Base-by-base conservation (phyloP, 108 stramenopile species). In the Pseudonitzschia multiseries region DNA sequence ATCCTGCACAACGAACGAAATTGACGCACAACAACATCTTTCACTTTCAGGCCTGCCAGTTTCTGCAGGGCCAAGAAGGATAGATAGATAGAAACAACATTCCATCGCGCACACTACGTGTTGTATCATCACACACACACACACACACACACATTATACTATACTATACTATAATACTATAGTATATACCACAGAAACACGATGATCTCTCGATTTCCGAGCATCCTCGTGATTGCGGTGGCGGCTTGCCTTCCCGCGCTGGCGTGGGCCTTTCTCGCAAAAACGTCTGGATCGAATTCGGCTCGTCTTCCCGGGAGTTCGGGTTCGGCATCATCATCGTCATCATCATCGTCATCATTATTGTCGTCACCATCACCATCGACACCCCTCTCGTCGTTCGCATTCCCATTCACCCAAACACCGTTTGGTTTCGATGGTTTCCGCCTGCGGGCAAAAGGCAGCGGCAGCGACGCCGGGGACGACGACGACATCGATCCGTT, bases 391-490 rank as follows among this genome's bases (percentile, higher is more conserved):
- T 60, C 15, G 15, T 0, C 28, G 5, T 60, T 26, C 8, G 15
- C 26, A 4, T 24, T 26, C 18, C 8, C 42, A 65, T 21, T 36
- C 2, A 63, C 27, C 4, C 62, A 4, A 29, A 21, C 62, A 63
- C 21, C 62, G 26, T 63, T 63, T 40, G 31, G 29, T 28, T 24
- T 8, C 5, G 57, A 20, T 2, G 17, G 27, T 24, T 41, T 31
- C 28, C 62, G 27, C 10, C 40, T 41, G 27, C 15, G 15, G 15
- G 48, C 65, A 67, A 67, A 67, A 24, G 65, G 21, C 43, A 41
- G 43, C n/a, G 65, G 48, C 27, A 41, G 10, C 65, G 65, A 67
- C 42, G 65, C n/a, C n/a, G n/a, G n/a, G n/a, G n/a, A 67, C 13
- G 65, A 67, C 4, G 65, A 67, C 20, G 65, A 62, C 28, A 29